Evolutionary conservation across 257 asterid genomes (phyloP).

Genomic region (Galeopsis tetrahit): DNA sequence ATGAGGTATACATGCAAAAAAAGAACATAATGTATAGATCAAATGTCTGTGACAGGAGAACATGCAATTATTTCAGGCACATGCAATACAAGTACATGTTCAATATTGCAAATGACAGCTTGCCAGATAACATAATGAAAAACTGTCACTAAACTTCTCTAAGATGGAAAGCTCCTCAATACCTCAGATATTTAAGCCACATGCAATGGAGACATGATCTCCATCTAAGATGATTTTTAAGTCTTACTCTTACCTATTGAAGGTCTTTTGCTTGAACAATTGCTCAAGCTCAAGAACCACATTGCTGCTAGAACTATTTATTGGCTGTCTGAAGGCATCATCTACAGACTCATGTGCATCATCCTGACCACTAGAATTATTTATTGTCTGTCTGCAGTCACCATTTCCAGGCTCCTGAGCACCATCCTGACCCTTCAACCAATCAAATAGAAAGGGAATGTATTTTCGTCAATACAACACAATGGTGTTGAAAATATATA

Average conservation of each 20-base stretch:
- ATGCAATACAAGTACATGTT: slow-evolving; percentile 7
- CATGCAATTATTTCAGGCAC: background rate
- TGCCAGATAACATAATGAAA: slow-evolving; percentile 14
- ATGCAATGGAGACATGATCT: background rate
- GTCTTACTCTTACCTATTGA: slow-evolving; percentile 69
- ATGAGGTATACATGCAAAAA: background rate
- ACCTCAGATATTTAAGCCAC: background rate
- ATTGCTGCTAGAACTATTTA: slow-evolving; percentile 38
- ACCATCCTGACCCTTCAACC: slow-evolving; percentile 47
- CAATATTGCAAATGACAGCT: slow-evolving; percentile 20
- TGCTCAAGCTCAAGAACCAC: slow-evolving; percentile 74
- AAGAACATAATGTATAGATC: background rate
- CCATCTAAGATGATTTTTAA: slow-evolving; percentile 24
- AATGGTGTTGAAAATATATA: background rate
- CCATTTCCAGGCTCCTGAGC: slow-evolving; percentile 40
- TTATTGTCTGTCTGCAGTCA: slow-evolving; percentile 43
- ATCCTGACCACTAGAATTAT: slow-evolving; percentile 38
- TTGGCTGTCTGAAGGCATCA: slow-evolving; percentile 44
- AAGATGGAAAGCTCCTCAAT: slow-evolving; percentile 14
- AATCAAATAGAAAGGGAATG: slow-evolving; percentile 1
- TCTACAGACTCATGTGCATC: slow-evolving; percentile 43
- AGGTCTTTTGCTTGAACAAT: slow-evolving; percentile 69
- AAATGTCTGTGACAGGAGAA: background rate
- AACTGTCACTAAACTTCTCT: background rate
- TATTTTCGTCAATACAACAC: background rate